A percentile compares a stretch with the other conserved stretches of the same genome.
Conservation (phyloP, 306 rosid genomes). For the Prunus kanzakura region DNA sequence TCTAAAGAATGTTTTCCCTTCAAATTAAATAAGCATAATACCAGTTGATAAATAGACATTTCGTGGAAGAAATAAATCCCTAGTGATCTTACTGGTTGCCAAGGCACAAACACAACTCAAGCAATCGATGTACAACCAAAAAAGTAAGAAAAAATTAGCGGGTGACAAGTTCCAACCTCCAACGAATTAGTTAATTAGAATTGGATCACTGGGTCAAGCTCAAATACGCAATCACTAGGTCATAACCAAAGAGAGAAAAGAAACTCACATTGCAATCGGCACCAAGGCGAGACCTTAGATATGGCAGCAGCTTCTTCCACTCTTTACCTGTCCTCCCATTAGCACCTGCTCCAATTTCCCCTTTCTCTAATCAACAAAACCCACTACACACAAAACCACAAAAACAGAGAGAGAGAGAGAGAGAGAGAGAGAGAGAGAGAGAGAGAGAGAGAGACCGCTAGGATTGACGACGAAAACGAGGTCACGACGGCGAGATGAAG, state of each 20-base stretch:
- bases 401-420: conserved; percentile 2
- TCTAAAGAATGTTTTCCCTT: background rate
- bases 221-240: background rate
- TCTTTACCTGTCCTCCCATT: conserved; percentile 84
- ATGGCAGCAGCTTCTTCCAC: conserved; percentile 92
- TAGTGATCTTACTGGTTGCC: background rate
- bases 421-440: background rate
- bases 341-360: conserved; percentile 58
- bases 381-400: background rate
- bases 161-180: background rate
- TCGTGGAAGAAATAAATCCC: background rate
- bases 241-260: conserved; percentile 3
- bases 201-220: background rate
- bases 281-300: conserved; percentile 73
- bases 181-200: background rate
- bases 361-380: conserved; percentile 12
- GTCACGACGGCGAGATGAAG: conserved; percentile 58
- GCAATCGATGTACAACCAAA: background rate
- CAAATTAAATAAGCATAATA: background rate
- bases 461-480: conserved; percentile 95
- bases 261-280: conserved; percentile 67
- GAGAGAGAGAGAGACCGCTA: conserved; percentile 38
- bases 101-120: background rate
- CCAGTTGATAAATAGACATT: background rate
- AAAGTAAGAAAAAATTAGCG: background rate